These are phyloP conservation scores for Podospora conica DNA, from an alignment of 495 filamentous ascomycete species.

Conservation along the genomic window DNA sequence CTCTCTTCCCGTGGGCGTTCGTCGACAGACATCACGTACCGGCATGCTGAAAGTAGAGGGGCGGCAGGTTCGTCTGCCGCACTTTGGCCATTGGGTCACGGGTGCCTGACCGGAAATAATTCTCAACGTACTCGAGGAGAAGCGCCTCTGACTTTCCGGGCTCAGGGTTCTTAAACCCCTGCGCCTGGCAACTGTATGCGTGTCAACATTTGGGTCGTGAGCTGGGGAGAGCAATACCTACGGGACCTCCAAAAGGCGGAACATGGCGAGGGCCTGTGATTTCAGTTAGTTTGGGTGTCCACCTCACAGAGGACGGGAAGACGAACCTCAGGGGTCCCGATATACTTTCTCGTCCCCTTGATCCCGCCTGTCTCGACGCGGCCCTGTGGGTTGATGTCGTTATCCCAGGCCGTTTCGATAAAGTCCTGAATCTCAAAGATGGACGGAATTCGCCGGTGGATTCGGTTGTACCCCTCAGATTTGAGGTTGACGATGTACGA, in stretches of 20 bases:
- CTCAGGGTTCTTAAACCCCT: slow-evolving; percentile 32
- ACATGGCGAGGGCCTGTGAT: slow-evolving; percentile 70
- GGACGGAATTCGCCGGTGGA: slow-evolving; percentile 59
- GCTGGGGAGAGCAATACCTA: slow-evolving; percentile 29
- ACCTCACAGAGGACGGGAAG: neutral
- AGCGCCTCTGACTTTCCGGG: slow-evolving; percentile 26
- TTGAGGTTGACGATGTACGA: slow-evolving; percentile 64
- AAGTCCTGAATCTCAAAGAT: slow-evolving; percentile 81
- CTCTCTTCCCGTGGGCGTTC: neutral
- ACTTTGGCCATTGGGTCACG: slow-evolving; percentile 46
- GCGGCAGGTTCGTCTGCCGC: slow-evolving; percentile 61
- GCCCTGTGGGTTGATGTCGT: slow-evolving; percentile 68
- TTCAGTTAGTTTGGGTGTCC: neutral
- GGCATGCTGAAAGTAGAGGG: slow-evolving; percentile 86
- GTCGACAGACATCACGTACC: slow-evolving; percentile 36
- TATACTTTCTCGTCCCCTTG: slow-evolving; percentile 83
- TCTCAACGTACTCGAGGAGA: slow-evolving; percentile 62
- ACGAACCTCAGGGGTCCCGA: slow-evolving; percentile 84
- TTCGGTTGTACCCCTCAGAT: slow-evolving; percentile 51
- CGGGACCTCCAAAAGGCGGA: slow-evolving; percentile 61
- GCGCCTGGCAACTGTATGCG: slow-evolving; percentile 29
- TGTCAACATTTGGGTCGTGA: neutral
- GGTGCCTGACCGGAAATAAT: slow-evolving; percentile 60
- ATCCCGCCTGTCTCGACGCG: slow-evolving; percentile 83
- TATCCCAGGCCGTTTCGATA: slow-evolving; percentile 89